Conservation (phyloP, 2,329 filamentous ascomycete genomes). For the Xenosphaeropsis pyriputrescens region DNA sequence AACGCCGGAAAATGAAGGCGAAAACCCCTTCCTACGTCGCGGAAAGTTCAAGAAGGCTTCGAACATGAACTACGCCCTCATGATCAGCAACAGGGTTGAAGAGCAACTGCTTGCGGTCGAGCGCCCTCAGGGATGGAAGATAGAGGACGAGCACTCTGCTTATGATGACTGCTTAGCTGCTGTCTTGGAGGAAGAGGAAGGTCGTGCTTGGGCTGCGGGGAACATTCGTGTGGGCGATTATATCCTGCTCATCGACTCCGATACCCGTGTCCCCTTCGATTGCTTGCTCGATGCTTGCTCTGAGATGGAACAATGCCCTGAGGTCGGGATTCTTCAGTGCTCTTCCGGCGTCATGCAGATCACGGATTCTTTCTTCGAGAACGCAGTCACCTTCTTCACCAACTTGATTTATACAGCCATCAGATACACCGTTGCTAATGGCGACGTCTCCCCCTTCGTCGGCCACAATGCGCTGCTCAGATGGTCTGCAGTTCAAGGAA, state of each 20-base stretch:
- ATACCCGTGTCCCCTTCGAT: constrained; percentile 53
- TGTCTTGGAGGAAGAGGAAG: constrained; percentile 31
- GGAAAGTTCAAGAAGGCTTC: constrained; percentile 63
- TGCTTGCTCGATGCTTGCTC: constrained; percentile 55
- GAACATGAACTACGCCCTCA: constrained; percentile 61
- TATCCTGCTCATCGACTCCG: constrained; percentile 54
- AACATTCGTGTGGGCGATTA: constrained; percentile 47
- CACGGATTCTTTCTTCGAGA: constrained; percentile 57
- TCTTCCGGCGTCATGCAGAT: constrained; percentile 67
- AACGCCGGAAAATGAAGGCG: constrained; percentile 33
- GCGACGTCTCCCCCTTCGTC: constrained; percentile 56
- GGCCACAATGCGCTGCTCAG: constrained; percentile 64
- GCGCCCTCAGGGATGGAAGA: constrained; percentile 4
- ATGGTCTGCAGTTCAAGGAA: constrained; percentile 47
- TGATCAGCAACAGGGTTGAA: constrained; percentile 46
- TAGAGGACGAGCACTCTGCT: constrained; percentile 23
- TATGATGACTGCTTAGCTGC: constrained; percentile 33
- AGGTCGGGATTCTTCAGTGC: constrained; percentile 61
- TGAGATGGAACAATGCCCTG: constrained; percentile 57
- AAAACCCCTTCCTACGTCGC: constrained; percentile 30
- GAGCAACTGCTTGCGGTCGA: constrained; percentile 27
- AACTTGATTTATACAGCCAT: constrained; percentile 65
- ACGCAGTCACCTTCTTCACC: constrained; percentile 62
- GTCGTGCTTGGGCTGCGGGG: constrained; percentile 41
- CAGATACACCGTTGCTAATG: constrained; percentile 52